Conservation (phyloP, 2,329 filamentous ascomycete species). For the Clonostachys rosea region DNA sequence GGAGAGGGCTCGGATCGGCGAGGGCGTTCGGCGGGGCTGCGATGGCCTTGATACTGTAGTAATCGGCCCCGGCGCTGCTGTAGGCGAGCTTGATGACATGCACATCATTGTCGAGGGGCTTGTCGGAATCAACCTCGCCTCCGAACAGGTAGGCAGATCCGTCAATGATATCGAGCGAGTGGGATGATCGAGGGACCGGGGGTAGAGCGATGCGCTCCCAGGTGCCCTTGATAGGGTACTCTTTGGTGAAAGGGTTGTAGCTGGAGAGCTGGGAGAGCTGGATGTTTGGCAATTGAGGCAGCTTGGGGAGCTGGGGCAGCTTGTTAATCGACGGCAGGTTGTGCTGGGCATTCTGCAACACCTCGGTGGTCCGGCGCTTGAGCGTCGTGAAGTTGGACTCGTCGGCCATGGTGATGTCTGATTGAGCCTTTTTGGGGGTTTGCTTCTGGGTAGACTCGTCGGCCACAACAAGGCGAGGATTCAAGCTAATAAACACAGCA, state of each 20-base stretch:
- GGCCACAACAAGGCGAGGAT: too few species aligned
- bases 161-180: constrained; percentile 58
- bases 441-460: too few species aligned
- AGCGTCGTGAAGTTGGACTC: constrained; percentile 44
- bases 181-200: constrained; percentile 66
- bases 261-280: constrained; percentile 1
- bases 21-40: constrained; percentile 24
- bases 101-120: constrained; percentile 70
- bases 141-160: constrained; percentile 66
- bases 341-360: constrained; percentile 44
- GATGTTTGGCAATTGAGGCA: constrained; percentile 5
- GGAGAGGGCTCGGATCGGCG: not conserved
- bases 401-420: constrained; percentile 22
- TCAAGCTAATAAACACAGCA: too few species aligned
- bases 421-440: too few species aligned
- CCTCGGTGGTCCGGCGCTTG: constrained; percentile 50
- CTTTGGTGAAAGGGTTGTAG: constrained; percentile 9
- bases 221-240: constrained; percentile 44
- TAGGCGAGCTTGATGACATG: constrained; percentile 60
- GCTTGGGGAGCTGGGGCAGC: constrained; percentile 4
- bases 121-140: constrained; percentile 62
- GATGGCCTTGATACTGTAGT: constrained; percentile 49
- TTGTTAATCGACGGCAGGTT: constrained; percentile 29
- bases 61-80: constrained; percentile 53
- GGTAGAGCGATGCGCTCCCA: constrained; percentile 56